Conservation (phyloP, 2,329 filamentous ascomycete genomes). For the Neurospora crassa region DNA sequence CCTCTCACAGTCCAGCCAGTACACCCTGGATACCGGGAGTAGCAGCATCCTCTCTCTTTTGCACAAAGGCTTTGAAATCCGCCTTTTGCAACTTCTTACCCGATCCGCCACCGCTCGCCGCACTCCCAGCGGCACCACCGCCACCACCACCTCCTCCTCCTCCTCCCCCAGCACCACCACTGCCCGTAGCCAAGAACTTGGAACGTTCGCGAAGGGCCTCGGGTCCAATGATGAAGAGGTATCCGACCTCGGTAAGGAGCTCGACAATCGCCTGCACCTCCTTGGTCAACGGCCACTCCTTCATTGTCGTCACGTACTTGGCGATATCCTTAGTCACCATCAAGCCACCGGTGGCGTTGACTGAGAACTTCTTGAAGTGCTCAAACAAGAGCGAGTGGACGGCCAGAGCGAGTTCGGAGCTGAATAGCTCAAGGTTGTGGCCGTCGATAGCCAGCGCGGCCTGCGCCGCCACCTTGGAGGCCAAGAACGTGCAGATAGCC, state of each 20-base stretch:
- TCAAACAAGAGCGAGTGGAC: conserved; percentile 73
- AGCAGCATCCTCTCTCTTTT: conserved; percentile 73
- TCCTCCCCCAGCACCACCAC: conserved; percentile 20
- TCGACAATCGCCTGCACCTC: conserved; percentile 65
- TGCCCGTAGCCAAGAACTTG: conserved; percentile 41
- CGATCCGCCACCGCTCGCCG: conserved; percentile 19
- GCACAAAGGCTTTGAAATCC: conserved; percentile 75
- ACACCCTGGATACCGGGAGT: conserved; percentile 77
- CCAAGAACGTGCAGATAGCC: conserved; percentile 71
- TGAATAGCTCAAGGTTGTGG: conserved; percentile 72
- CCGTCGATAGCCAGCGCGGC: conserved; percentile 66
- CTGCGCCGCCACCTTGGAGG: conserved; percentile 48
- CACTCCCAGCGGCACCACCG: background rate
- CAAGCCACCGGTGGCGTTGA: conserved; percentile 85
- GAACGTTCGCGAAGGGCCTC: conserved; percentile 66
- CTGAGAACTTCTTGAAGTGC: conserved; percentile 88
- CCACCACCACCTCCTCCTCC: conserved; percentile 18
- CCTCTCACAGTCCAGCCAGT: conserved; percentile 49
- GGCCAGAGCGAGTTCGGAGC: conserved; percentile 72
- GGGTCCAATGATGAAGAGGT: conserved; percentile 85
- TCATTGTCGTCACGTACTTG: conserved; percentile 73
- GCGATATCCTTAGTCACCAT: conserved; percentile 96
- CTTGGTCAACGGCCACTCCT: conserved; percentile 67
- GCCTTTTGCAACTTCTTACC: conserved; percentile 52
- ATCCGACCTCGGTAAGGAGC: conserved; percentile 85